phyloP scores from a whole-genome alignment of 208 protist species.

The Wallacemonas rigidus region DNA sequence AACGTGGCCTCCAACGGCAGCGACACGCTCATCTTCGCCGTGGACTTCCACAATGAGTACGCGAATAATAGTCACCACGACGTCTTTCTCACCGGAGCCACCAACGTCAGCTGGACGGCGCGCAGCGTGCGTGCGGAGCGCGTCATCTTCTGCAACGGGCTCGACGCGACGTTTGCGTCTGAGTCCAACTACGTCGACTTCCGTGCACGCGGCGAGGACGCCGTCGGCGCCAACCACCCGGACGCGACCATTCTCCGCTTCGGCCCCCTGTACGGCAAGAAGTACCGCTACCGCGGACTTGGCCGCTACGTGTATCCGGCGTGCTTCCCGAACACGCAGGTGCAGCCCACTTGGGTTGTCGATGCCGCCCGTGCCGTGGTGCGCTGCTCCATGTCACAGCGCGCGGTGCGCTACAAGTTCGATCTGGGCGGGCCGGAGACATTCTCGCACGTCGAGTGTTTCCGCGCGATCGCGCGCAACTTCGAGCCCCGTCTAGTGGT shows the following conservation, averaged over 20 bases:
- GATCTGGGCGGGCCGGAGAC: constrained; percentile 92
- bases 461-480: constrained; percentile 70
- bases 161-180: constrained; percentile 91
- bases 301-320: constrained; percentile 90
- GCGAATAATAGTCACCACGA: constrained; percentile 93
- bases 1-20: constrained; percentile 91
- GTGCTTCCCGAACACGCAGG: constrained; percentile 82
- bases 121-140: constrained; percentile 88
- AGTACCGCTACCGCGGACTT: constrained; percentile 90
- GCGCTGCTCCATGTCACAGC: constrained; percentile 77
- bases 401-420: constrained; percentile 90
- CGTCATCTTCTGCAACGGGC: constrained; percentile 90
- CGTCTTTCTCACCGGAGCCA: constrained; percentile 86
- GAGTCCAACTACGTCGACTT: constrained; percentile 93
- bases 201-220: constrained; percentile 87
- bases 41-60: constrained; percentile 91
- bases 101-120: constrained; percentile 91
- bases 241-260: constrained; percentile 91
- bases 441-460: constrained; percentile 81
- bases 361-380: constrained; percentile 88
- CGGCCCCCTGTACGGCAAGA: constrained; percentile 87
- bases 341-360: constrained; percentile 93
- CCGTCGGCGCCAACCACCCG: constrained; percentile 87
- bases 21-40: constrained; percentile 91
- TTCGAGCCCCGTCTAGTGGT: constrained; percentile 78